Evolutionary conservation across 805 yeast species (phyloP).

Genomic region (Tetrapisispora phaffii): DNA sequence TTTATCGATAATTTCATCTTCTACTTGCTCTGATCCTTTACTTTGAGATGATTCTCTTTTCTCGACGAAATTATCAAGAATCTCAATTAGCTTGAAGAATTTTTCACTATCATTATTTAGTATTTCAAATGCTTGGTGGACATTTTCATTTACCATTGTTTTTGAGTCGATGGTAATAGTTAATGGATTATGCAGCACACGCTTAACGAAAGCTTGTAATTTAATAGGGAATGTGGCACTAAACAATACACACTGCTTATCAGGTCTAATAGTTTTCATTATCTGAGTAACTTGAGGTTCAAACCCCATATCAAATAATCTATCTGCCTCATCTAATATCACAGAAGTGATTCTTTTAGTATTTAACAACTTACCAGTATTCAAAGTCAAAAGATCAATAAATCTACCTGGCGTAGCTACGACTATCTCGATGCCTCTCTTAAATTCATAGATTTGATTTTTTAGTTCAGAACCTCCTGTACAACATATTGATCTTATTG

Average conservation of each 20-base stretch:
- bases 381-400: slow-evolving; percentile 78
- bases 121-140: slow-evolving; percentile 61
- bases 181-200: slow-evolving; percentile 52
- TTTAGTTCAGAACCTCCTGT: slow-evolving; percentile 87
- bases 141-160: slow-evolving; percentile 72
- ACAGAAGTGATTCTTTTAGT: slow-evolving; percentile 63
- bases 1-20: slow-evolving; percentile 21
- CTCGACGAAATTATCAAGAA: slow-evolving; percentile 37
- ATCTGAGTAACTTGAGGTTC: slow-evolving; percentile 90
- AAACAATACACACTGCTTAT: slow-evolving; percentile 79
- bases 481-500: slow-evolving; percentile 51
- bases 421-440: slow-evolving; percentile 66
- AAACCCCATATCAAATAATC: slow-evolving; percentile 95
- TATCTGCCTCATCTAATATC: slow-evolving; percentile 92
- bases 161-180: slow-evolving; percentile 74
- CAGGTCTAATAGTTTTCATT: slow-evolving; percentile 67
- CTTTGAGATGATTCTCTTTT: not conserved
- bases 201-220: slow-evolving; percentile 65
- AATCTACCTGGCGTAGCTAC: slow-evolving; percentile 95
- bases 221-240: slow-evolving; percentile 89
- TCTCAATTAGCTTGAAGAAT: slow-evolving; percentile 42
- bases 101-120: slow-evolving; percentile 45
- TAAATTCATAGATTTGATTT: slow-evolving; percentile 68
- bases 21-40: not conserved
- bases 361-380: slow-evolving; percentile 61